These are phyloP conservation scores for Tympanopsis confertula DNA, from an alignment of 2,329 filamentous ascomycete species.

Conservation along the genomic window DNA sequence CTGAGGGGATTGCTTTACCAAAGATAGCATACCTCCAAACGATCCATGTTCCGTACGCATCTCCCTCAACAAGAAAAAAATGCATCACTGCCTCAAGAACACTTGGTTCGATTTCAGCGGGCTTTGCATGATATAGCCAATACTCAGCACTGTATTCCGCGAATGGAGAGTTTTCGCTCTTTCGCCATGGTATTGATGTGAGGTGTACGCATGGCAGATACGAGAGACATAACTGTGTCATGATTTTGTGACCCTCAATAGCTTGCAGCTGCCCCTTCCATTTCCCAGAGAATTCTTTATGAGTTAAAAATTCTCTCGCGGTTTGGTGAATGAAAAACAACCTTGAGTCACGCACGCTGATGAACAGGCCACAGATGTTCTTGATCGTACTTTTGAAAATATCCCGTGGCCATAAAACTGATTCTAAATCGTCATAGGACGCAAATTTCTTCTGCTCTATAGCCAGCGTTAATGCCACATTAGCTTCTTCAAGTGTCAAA, in stretches of 20 bases:
- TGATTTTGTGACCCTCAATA: constrained; percentile 6
- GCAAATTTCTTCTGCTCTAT: background rate
- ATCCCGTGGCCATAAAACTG: constrained; percentile 2
- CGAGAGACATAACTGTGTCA: constrained; percentile 6
- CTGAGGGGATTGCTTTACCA: no score
- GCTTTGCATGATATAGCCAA: no score
- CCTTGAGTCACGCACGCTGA: constrained; percentile 9
- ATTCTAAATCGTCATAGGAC: constrained; percentile 2
- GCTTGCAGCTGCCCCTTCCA: constrained; percentile 1
- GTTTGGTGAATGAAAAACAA: constrained; percentile 12
- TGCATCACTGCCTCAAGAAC: no score
- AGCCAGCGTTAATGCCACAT: constrained; percentile 6
- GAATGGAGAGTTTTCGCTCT: no score
- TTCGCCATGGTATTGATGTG: no score
- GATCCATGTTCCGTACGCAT: no score
- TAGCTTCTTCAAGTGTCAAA: constrained; percentile 6
- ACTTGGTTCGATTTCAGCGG: no score
- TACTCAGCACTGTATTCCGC: no score
- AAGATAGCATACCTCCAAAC: no score
- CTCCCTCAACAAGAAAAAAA: no score
- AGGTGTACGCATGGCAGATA: no score
- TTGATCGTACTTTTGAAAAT: constrained; percentile 5
- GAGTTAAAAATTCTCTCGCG: constrained; percentile 9
- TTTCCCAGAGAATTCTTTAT: constrained; percentile 4
- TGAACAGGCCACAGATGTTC: constrained; percentile 10